Base-by-base conservation (phyloP, 2,329 filamentous ascomycete genomes). In the Apiospora sp. region DNA sequence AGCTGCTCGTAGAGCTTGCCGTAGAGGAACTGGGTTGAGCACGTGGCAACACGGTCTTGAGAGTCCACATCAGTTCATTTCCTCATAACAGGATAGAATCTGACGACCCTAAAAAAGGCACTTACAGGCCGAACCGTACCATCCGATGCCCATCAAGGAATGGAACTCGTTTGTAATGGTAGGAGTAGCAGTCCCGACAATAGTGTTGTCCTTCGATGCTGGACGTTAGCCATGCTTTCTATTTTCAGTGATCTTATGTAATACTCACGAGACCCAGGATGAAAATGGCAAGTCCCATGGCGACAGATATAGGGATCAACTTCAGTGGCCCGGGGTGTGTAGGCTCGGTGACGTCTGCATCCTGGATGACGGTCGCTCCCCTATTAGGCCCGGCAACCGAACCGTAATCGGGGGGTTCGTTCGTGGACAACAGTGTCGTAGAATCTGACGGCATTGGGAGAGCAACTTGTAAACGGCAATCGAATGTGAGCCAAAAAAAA, bases 1-100 rank as follows among this genome's bases (percentile, higher is more conserved):
- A 80, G 83, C 75, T 83, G 82, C 54, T 77, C 81, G 74, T 84
- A 85, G 48, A 84, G 72, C 73, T 83, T 84, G 71, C 83, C 82
- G 67, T 82, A 85, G 46, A 82, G 73, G 24, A 84, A 80, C 76
- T 84, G 83, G 71, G 83, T 84, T 61, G 81, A 77, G 67, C 79
- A 81, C 41, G 78, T 79, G 0, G 81, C 82, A 16, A 84, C 30
- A 19, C 16, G 37, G 3, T 46, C 41, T 71, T 1, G 19, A 58
- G 7, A 58, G 7, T 4, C 19, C 54, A 0, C 19, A 2, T 37
- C 12, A 61, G 27, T 34, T 16, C 16, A 3, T 19, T 6, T 5
- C 4, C 4, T 19, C 4, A 19, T 2, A 7, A 16, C 14, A 5
- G 6, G 0, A 14, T 1, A 46, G 2, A 8, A 1, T 19, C 1